phyloP scores from a whole-genome alignment of 345 rosid species.

The Salix caprea region DNA sequence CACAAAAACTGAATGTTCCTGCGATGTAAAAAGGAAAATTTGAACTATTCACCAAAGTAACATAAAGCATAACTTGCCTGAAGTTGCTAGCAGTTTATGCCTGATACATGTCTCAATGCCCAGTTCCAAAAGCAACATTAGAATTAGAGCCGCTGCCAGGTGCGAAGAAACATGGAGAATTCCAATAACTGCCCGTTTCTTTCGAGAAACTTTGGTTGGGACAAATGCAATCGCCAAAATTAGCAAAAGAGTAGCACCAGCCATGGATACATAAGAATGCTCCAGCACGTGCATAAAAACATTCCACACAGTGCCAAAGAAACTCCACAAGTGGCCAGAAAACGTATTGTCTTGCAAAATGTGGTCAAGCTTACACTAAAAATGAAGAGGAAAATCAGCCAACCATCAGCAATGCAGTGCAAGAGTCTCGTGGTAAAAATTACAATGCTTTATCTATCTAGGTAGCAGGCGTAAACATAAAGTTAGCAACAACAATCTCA shows the following conservation, averaged over 20 bases:
- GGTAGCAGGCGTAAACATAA: not conserved
- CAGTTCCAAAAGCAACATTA: conserved; percentile 87
- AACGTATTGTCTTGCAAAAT: conserved; percentile 82
- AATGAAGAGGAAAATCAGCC: conserved; percentile 23
- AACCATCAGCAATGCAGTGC: conserved; percentile 3
- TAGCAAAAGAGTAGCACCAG: conserved; percentile 64
- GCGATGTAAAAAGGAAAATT: no score
- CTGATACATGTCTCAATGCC: conserved; percentile 88
- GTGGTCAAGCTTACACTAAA: conserved; percentile 90
- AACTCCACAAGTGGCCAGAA: conserved; percentile 78
- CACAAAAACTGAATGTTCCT: not conserved
- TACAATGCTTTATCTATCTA: not conserved
- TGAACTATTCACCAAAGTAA: not conserved
- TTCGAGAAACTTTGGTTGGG: conserved; percentile 78
- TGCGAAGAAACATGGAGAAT: conserved; percentile 86
- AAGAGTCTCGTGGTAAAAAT: not conserved
- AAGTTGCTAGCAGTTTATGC: conserved; percentile 90
- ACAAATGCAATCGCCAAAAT: conserved; percentile 67
- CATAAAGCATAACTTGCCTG: conserved; percentile 46
- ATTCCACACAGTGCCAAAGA: conserved; percentile 75
- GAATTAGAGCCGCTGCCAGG: conserved; percentile 81
- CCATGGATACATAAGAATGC: conserved; percentile 72
- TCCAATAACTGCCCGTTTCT: conserved; percentile 72
- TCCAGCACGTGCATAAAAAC: conserved; percentile 64
- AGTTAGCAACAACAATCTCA: not conserved